Base-by-base conservation (phyloP, 1,284 basidiomycete genomes). In the Coriolopsis trogii region DNA sequence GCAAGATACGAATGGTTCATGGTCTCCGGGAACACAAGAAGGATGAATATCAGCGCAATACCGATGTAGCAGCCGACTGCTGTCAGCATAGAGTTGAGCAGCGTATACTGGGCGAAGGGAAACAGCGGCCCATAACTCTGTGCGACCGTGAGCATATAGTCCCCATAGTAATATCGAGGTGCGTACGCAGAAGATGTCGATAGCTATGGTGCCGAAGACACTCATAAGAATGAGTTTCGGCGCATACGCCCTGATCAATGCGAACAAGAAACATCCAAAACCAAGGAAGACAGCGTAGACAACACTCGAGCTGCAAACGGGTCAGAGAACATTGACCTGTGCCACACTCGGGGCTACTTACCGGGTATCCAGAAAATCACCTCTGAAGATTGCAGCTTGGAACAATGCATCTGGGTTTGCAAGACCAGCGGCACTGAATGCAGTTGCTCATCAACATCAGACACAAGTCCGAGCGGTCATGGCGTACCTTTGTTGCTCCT, bases 281-380 rank as follows among this genome's bases (percentile, higher is more conserved):
- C 82, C 87, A 16, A 93, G 72, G 63, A 92, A 89, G n/a, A 78
- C 78, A 4, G 86, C 89, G 63, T 80, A 87, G 0, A 91, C 81
- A 5, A 77, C 75, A 1, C 79, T 77, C 0, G 77, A 76, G 21
- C 82, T 82, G 43, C 10, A 21, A 9, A 45, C 25, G n/a, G 38
- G 49, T 48, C 41, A 56, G n/a, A n/a, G n/a, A n/a, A n/a, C n/a
- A n/a, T n/a, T n/a, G n/a, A n/a, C n/a, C n/a, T n/a, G n/a, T n/a
- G n/a, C n/a, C n/a, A n/a, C n/a, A n/a, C n/a, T 10, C 3, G 12
- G 15, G 18, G 30, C 40, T 9, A 55, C 67, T 9, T 67, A 80
- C 66, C 78, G 64, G 1, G 82, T 75, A 62, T 93, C 89, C 37
- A 93, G 74, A 66, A 89, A 92, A 4, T 70, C 67, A 0, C 88